A percentile compares a stretch with the other conserved stretches of the same genome.
phyloP scores from a whole-genome alignment of 2,329 filamentous ascomycete species.

The Leptographium radiaticola region DNA sequence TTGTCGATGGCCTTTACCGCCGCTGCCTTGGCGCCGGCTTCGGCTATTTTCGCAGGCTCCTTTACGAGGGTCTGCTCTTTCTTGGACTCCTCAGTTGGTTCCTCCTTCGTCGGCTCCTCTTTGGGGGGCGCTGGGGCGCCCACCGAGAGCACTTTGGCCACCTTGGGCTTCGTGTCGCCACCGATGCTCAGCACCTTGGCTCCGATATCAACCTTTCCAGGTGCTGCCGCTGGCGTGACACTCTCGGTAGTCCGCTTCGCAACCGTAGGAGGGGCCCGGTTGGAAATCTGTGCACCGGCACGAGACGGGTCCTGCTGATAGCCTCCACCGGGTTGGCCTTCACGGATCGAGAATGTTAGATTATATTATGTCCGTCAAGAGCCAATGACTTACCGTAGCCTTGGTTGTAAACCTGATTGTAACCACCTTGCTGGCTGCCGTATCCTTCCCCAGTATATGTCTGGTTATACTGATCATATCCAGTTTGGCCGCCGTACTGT shows the following conservation, averaged over 20 bases:
- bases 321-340: slow-evolving; percentile 21
- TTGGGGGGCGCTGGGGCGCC: slow-evolving; percentile 37
- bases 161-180: slow-evolving; percentile 38
- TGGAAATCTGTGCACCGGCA: slow-evolving; percentile 14
- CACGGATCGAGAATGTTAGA: neutral
- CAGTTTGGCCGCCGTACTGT: slow-evolving; percentile 31
- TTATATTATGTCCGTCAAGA: too few species aligned
- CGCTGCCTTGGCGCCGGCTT: slow-evolving; percentile 17
- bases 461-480: slow-evolving; percentile 33
- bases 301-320: slow-evolving; percentile 24
- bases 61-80: slow-evolving; percentile 23
- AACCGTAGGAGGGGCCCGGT: slow-evolving; percentile 41
- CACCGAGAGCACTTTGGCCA: slow-evolving; percentile 60
- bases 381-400: slow-evolving; percentile 24
- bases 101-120: slow-evolving; percentile 31
- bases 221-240: slow-evolving; percentile 26
- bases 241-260: slow-evolving; percentile 46
- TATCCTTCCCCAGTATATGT: slow-evolving; percentile 10
- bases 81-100: slow-evolving; percentile 24
- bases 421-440: slow-evolving; percentile 23
- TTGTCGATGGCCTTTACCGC: slow-evolving; percentile 57
- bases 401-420: slow-evolving; percentile 30
- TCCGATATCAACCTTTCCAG: slow-evolving; percentile 40
- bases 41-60: slow-evolving; percentile 18
- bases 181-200: slow-evolving; percentile 53